phyloP scores from a whole-genome alignment of 2,329 filamentous ascomycete species.

The Talaromyces sp. region DNA sequence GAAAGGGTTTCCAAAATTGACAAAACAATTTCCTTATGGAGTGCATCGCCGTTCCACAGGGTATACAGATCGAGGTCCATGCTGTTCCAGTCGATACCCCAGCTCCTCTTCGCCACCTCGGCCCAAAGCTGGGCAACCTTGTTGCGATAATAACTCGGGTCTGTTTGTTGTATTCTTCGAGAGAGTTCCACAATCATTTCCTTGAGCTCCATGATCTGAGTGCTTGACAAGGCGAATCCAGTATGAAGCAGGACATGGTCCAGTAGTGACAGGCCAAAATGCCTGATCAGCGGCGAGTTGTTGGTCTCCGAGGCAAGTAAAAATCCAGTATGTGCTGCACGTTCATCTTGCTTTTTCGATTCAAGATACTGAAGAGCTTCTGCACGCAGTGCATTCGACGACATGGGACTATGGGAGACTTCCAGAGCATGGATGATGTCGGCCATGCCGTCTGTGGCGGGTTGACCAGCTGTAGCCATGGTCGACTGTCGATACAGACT shows the following conservation, averaged over 20 bases:
- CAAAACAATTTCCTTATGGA: constrained; percentile 80
- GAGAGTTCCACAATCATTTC: constrained; percentile 76
- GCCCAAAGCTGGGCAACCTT: constrained; percentile 94
- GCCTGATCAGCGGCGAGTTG: constrained; percentile 76
- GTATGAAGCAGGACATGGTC: constrained; percentile 84
- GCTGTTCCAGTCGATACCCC: constrained; percentile 88
- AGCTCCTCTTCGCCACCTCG: constrained; percentile 86
- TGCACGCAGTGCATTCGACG: constrained; percentile 72
- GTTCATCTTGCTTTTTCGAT: constrained; percentile 68
- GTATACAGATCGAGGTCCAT: constrained; percentile 82
- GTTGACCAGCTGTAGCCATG: constrained; percentile 34
- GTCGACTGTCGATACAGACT: background rate
- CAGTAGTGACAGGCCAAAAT: constrained; percentile 88
- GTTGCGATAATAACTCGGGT: constrained; percentile 80
- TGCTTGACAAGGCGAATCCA: constrained; percentile 67
- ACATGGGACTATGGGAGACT: constrained; percentile 76
- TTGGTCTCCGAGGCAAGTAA: constrained; percentile 68
- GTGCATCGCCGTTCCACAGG: constrained; percentile 63
- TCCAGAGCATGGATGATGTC: constrained; percentile 77
- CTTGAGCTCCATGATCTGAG: constrained; percentile 64
- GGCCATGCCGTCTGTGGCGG: constrained; percentile 34
- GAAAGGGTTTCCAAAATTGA: constrained; percentile 85
- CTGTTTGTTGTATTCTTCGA: constrained; percentile 62
- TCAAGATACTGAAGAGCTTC: constrained; percentile 85
- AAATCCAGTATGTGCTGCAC: constrained; percentile 82